Percentiles rank a stretch among this genome's conserved stretches.
These are phyloP conservation scores for Nematocida major DNA, from an alignment of 371 early-diverging fungal species.

Conservation along the genomic window DNA sequence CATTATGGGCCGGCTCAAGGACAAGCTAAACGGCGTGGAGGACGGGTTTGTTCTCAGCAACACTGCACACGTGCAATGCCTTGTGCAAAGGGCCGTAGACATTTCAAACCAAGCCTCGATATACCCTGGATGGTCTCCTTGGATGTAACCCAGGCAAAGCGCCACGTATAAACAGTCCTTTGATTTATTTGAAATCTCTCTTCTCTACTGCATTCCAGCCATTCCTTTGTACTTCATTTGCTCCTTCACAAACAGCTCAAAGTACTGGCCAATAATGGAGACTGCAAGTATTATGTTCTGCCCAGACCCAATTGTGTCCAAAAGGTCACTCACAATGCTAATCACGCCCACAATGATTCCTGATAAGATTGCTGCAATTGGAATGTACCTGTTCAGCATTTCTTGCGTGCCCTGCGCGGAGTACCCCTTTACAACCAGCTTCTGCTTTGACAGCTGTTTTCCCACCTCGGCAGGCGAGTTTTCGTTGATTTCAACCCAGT, in stretches of 20 bases:
- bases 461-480: slow-evolving; percentile 93
- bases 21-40: slow-evolving; percentile 49
- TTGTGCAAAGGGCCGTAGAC: slow-evolving; percentile 36
- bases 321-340: slow-evolving; percentile 82
- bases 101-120: slow-evolving; percentile 38
- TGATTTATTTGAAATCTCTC: neutral
- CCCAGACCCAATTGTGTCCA: slow-evolving; percentile 83
- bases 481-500: slow-evolving; percentile 89
- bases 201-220: slow-evolving; percentile 54
- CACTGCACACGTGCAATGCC: slow-evolving; percentile 39
- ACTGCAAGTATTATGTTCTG: slow-evolving; percentile 96
- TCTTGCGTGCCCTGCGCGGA: slow-evolving; percentile 89
- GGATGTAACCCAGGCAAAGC: slow-evolving; percentile 5
- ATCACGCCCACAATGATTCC: slow-evolving; percentile 88
- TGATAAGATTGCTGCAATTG: slow-evolving; percentile 79
- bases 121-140: slow-evolving; percentile 49
- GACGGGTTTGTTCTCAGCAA: slow-evolving; percentile 40
- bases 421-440: slow-evolving; percentile 82
- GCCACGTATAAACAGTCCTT: neutral
- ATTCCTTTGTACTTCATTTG: slow-evolving; percentile 63
- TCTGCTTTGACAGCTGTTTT: slow-evolving; percentile 86
- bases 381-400: slow-evolving; percentile 93
- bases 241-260: slow-evolving; percentile 64
- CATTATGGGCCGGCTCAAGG: slow-evolving; percentile 5
- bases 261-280: slow-evolving; percentile 88